Evolutionary conservation across 1,139 yeast species (phyloP).

Genomic region (Geotrichum bryndzae): DNA sequence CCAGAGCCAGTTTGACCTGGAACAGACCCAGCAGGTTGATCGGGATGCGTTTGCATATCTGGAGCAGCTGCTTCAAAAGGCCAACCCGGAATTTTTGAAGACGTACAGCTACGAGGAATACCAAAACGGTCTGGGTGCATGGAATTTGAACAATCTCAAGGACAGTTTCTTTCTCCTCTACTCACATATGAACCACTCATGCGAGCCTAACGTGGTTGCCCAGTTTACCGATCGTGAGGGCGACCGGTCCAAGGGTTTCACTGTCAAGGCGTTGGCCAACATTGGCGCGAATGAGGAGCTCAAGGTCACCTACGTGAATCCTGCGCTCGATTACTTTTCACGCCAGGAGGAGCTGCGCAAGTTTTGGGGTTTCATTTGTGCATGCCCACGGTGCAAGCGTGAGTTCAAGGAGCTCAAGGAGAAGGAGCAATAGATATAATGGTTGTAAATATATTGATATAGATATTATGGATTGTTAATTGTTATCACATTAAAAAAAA

Average conservation of each 20-base stretch:
- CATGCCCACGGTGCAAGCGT: constrained; percentile 56
- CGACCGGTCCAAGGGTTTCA: constrained; percentile 2
- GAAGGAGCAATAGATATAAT: not conserved
- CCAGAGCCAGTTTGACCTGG: not conserved
- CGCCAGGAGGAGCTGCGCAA: constrained; percentile 62
- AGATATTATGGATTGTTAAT: no score
- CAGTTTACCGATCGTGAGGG: constrained; percentile 32
- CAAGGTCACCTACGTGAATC: constrained; percentile 64
- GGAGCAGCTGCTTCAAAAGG: not conserved
- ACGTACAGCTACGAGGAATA: not conserved
- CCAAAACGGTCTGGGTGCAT: not conserved
- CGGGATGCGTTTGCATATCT: not conserved
- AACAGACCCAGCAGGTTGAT: not conserved
- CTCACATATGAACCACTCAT: constrained; percentile 61
- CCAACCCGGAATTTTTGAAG: not conserved
- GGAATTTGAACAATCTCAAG: not conserved
- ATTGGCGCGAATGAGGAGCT: constrained; percentile 64
- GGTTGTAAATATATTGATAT: not conserved
- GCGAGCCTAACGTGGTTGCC: constrained; percentile 64
- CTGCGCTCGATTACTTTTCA: constrained; percentile 53
- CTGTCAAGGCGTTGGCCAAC: constrained; percentile 51
- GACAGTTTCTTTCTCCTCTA: not conserved
- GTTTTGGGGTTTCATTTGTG: constrained; percentile 75
- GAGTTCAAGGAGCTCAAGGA: constrained; percentile 39
- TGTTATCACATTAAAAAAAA: no score